Evolutionary conservation across 306 rosid genomes (phyloP), one percentile per base, ranked within the genome.

Genomic region (Alnus glutinosa): DNA sequence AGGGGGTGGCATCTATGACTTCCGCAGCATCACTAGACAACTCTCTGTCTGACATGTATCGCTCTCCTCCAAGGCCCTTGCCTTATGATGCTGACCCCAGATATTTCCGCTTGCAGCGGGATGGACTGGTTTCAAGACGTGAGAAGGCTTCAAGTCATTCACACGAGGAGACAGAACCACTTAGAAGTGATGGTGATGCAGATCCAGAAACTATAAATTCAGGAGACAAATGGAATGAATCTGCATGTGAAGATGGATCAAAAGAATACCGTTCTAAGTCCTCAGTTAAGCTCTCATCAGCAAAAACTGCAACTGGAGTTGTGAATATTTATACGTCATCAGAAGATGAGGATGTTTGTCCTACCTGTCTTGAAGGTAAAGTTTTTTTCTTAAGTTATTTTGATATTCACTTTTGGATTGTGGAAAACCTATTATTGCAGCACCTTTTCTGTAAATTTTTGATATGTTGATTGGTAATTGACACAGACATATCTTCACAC

Each of bases 321-420:
- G 94, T 87, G 66, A 85, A 77, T 23, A 52, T 86, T 47, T 89
- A 89, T 82, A 78, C 87, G 42, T 85, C 96, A 48, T 75, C 94
- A 0, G 98, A 95, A 82, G 98, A 95, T 2, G 98, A 95, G 83
- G 98, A 92, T 85, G 86, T 90, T 55, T 95, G 98, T 77, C 98
- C 98, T 55, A 95, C 98, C 7, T 95, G 98, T 82, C 98, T 95
- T 83, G 98, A 95, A 89, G 98, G 98, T 95, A 79, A 61, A 79
- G 2, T 55, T 59, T 67, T 75, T 46, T 13, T 55, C 14, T 66
- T 16, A 54, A 46, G 9, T 51, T 52, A 78, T 19, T 78, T 51
- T 78, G 80, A 73, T 57, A 51, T 36, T 36, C 50, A 12, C 48
- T 76, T 75, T 74, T 74, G 55, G 77, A 55, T 49, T 57, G 59